Base-by-base conservation (phyloP, 1,284 basidiomycete genomes). In the Marasmius sp. region DNA sequence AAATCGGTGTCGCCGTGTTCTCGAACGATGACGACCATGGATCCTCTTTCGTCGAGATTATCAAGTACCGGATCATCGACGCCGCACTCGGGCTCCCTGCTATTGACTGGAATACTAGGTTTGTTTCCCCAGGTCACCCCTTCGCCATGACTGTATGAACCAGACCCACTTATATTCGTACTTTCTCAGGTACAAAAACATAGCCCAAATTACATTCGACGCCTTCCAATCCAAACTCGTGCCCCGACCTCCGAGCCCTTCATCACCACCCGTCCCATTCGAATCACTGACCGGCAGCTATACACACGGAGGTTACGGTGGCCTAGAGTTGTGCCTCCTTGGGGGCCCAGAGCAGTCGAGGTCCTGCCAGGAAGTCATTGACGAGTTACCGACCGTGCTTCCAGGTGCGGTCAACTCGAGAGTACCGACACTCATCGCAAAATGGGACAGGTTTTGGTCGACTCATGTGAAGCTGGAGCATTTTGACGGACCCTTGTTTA, bases 51-150 rank as follows among this genome's bases (percentile, higher is more conserved):
- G 43, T 45, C 7, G 52, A 62, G 11, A 61, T 68, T 12, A 65
- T 72, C 59, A 70, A 68, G 43, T 68, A 60, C 22, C 62, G 68
- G n/a, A 64, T 73, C 39, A 53, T 71, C 2, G 72, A 73, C 55
- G 56, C 65, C 18, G 65, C 66, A 12, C 61, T 71, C 14, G 65
- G 64, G 1, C 38, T 70, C 16, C 51, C 64, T 2, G 38, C 58
- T 6, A 61, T 73, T 14, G 71, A 72, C 57, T 70, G 69, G 68
- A 64, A 68, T 33, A 18, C 57, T 11, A 67, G 68, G 69, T 68
- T 22, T 12, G 55, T 20, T 47, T 27, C 27, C 27, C 27, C 5
- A 27, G 27, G 2, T 27, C 5, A 10, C 43, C 33, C 16, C 20
- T 6, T 39, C 39, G 57, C 33, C 43, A 43, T 33, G 18, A 56